phyloP scores from a whole-genome alignment of 2,329 filamentous ascomycete genomes.

The Colletotrichum spaethianum region DNA sequence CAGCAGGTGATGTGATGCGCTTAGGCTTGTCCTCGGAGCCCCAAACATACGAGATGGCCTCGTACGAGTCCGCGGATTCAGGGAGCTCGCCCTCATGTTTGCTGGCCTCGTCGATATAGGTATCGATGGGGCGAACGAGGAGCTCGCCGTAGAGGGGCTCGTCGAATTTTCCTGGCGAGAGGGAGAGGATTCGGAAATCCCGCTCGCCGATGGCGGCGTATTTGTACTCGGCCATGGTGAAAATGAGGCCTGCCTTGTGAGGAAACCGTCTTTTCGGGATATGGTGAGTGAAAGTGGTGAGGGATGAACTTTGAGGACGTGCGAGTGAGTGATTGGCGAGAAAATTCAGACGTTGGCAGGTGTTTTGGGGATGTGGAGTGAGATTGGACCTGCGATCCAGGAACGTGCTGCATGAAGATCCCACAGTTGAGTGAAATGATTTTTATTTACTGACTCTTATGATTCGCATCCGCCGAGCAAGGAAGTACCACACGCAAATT shows the following conservation, averaged over 20 bases:
- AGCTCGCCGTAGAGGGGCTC: slow-evolving; percentile 31
- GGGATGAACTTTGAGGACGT: neutral
- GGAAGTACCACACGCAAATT: neutral
- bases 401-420: slow-evolving; percentile 31
- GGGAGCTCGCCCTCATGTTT: slow-evolving; percentile 30
- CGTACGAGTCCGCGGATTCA: slow-evolving; percentile 29
- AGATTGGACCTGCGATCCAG: slow-evolving; percentile 32
- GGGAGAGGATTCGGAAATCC: slow-evolving; percentile 33
- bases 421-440: slow-evolving; percentile 22
- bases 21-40: slow-evolving; percentile 34
- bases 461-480: neutral
- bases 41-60: slow-evolving; percentile 42
- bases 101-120: slow-evolving; percentile 33
- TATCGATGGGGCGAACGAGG: slow-evolving; percentile 19
- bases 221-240: slow-evolving; percentile 18
- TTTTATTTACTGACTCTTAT: slow-evolving; percentile 11
- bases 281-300: neutral
- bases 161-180: slow-evolving; percentile 20
- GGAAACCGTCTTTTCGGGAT: neutral
- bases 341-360: slow-evolving; percentile 16
- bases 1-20: slow-evolving; percentile 11
- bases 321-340: neutral
- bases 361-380: slow-evolving; percentile 39
- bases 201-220: slow-evolving; percentile 32
- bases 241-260: neutral